phyloP scores from a whole-genome alignment of 2,329 filamentous ascomycete species.

The Cyphellophora europaea region DNA sequence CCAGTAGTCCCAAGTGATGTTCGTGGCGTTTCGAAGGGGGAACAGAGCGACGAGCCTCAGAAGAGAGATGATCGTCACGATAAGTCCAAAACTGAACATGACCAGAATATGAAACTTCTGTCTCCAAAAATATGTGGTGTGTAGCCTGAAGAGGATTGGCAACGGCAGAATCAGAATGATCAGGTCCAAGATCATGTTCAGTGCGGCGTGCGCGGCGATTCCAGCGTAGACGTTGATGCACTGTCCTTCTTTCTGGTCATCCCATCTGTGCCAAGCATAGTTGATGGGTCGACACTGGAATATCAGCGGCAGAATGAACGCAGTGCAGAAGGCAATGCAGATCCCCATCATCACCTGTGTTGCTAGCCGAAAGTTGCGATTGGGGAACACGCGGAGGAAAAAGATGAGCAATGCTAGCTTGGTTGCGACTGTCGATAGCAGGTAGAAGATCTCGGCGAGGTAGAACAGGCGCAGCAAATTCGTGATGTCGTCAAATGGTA shows the following conservation, averaged over 20 bases:
- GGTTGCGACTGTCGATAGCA: slow-evolving; percentile 19
- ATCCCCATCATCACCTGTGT: slow-evolving; percentile 18
- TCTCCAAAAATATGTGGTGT: slow-evolving; percentile 19
- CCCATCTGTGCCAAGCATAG: slow-evolving; percentile 44
- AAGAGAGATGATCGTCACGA: slow-evolving; percentile 35
- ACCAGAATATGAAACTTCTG: slow-evolving; percentile 41
- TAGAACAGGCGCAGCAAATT: slow-evolving; percentile 27
- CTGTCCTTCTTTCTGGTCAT: slow-evolving; percentile 34
- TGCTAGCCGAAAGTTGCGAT: slow-evolving; percentile 12
- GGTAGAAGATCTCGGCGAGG: slow-evolving; percentile 22
- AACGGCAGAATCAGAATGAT: slow-evolving; percentile 45
- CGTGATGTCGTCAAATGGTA: slow-evolving; percentile 34
- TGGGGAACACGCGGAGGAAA: slow-evolving; percentile 23
- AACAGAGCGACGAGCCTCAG: slow-evolving; percentile 36
- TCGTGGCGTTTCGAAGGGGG: slow-evolving; percentile 28
- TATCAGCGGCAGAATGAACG: slow-evolving; percentile 26
- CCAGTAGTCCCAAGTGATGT: slow-evolving; percentile 27
- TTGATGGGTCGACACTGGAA: slow-evolving; percentile 29
- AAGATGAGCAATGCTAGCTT: slow-evolving; percentile 25
- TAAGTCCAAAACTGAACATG: slow-evolving; percentile 42
- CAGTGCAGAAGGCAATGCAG: slow-evolving; percentile 32
- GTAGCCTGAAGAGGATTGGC: slow-evolving; percentile 28
- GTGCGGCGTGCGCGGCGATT: slow-evolving; percentile 42
- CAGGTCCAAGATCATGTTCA: slow-evolving; percentile 44
- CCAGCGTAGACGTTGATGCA: slow-evolving; percentile 44